Percentiles rank a stretch among this genome's conserved stretches.
phyloP scores from a whole-genome alignment of 2,329 filamentous ascomycete species.

The Fusarium heterosporum region DNA sequence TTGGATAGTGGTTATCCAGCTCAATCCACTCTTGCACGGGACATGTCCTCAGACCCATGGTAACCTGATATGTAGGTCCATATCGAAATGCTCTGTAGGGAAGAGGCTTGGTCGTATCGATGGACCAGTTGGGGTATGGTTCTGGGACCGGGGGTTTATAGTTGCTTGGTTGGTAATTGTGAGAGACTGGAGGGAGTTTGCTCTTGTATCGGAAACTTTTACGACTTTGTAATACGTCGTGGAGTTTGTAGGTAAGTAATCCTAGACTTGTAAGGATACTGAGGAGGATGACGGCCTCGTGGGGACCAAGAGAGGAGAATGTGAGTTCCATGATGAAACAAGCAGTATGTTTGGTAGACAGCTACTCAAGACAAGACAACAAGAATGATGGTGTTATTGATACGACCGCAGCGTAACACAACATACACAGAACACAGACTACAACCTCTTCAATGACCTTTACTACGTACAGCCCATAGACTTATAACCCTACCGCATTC shows the following conservation, averaged over 20 bases:
- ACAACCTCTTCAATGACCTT: neutral
- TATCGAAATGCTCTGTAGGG: constrained; percentile 84
- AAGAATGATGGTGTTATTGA: neutral
- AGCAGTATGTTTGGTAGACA: no score
- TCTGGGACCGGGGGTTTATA: constrained; percentile 70
- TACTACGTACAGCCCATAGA: neutral
- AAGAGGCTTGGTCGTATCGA: constrained; percentile 76
- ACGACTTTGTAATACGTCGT: constrained; percentile 20
- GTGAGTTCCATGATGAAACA: constrained; percentile 9
- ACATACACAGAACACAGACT: constrained; percentile 13
- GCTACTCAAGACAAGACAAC: neutral
- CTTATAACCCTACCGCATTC: constrained; percentile 9
- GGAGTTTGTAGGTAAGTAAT: constrained; percentile 27
- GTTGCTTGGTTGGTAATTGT: constrained; percentile 20
- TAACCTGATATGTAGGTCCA: constrained; percentile 80
- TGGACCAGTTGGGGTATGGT: constrained; percentile 76
- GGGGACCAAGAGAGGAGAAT: constrained; percentile 11
- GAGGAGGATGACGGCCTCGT: constrained; percentile 28
- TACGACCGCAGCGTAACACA: constrained; percentile 15
- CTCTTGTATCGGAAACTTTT: constrained; percentile 13
- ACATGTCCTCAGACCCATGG: constrained; percentile 80
- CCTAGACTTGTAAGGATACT: constrained; percentile 20
- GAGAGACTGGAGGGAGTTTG: constrained; percentile 26
- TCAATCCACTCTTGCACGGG: constrained; percentile 84
- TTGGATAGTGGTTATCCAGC: constrained; percentile 81